phyloP scores from a whole-genome alignment of 345 rosid species.

The Murraya paniculata region DNA sequence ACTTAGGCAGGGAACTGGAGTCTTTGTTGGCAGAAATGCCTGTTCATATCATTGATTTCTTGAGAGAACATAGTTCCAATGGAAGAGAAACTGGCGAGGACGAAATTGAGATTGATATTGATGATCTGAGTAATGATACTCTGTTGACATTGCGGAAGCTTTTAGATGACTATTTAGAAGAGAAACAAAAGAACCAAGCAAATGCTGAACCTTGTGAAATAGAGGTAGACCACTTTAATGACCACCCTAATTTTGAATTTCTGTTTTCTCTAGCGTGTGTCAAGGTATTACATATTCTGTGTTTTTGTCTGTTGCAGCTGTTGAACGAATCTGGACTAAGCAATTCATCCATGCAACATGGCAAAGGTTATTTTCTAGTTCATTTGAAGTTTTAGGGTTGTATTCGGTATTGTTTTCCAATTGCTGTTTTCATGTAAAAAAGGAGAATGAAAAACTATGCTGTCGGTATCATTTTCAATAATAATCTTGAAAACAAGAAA shows the following conservation, averaged over 20 bases:
- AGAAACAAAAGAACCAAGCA: conserved; percentile 53
- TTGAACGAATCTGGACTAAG: conserved; percentile 68
- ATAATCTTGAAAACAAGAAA: too few relatives aligned
- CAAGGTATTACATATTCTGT: conserved; percentile 1
- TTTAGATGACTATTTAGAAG: conserved; percentile 60
- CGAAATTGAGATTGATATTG: conserved; percentile 94
- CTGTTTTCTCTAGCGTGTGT: neutral
- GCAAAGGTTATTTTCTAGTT: conserved; percentile 49
- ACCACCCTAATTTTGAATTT: neutral
- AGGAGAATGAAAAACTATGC: too few relatives aligned
- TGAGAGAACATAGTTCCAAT: conserved; percentile 69
- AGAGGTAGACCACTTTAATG: conserved; percentile 54
- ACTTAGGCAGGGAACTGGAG: conserved; percentile 57
- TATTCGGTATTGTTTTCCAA: too few relatives aligned
- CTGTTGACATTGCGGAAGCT: conserved; percentile 65
- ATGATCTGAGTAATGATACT: conserved; percentile 80
- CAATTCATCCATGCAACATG: conserved; percentile 70
- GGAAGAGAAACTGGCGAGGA: conserved; percentile 71
- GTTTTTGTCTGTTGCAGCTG: conserved; percentile 42
- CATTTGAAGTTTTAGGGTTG: neutral
- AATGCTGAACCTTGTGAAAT: conserved; percentile 77
- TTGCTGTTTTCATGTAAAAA: too few relatives aligned
- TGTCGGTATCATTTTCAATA: too few relatives aligned
- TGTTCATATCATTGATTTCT: conserved; percentile 62
- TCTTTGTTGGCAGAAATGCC: conserved; percentile 73